Percentiles rank a stretch among this genome's conserved stretches.
Conservation (phyloP, 768 basidiomycete species). For the Lyophyllum decastes region DNA sequence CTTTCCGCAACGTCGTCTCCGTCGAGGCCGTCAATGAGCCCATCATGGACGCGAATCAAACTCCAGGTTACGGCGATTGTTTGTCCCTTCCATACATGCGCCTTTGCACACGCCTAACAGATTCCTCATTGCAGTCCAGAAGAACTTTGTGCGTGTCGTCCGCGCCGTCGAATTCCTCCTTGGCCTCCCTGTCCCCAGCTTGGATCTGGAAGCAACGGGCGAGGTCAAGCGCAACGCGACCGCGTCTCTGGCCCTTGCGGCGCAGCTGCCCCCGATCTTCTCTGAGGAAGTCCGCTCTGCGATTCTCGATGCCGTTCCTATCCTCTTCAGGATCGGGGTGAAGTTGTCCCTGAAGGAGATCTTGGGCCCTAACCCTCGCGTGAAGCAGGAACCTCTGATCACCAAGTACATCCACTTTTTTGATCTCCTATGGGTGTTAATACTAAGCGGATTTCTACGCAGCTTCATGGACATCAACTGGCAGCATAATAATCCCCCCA, state of each 20-base stretch:
- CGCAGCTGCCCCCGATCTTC: constrained; percentile 21
- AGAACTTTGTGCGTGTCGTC: constrained; percentile 66
- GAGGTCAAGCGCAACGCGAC: constrained; percentile 23
- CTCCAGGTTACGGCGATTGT: constrained; percentile 75
- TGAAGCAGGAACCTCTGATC: constrained; percentile 22
- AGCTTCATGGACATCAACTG: constrained; percentile 85
- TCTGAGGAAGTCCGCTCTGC: constrained; percentile 27
- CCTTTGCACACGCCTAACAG: background rate
- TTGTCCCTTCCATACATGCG: constrained; percentile 19
- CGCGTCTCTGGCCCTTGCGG: constrained; percentile 19
- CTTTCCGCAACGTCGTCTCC: constrained; percentile 63
- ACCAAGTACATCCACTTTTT: constrained; percentile 35
- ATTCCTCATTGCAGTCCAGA: constrained; percentile 49
- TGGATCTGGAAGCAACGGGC: constrained; percentile 9
- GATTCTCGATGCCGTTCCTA: constrained; percentile 36
- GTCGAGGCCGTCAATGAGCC: constrained; percentile 83
- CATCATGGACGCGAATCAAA: constrained; percentile 66
- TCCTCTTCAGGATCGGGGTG: constrained; percentile 31
- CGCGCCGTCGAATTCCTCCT: constrained; percentile 64
- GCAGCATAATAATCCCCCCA: constrained; percentile 70
- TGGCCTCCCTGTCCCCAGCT: constrained; percentile 47
- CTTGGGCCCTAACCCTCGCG: constrained; percentile 13
- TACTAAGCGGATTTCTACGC: background rate
- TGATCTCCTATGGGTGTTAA: constrained; percentile 5
- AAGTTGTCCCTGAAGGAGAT: constrained; percentile 25